phyloP scores from a whole-genome alignment of 345 rosid genomes.

The Draba incana region DNA sequence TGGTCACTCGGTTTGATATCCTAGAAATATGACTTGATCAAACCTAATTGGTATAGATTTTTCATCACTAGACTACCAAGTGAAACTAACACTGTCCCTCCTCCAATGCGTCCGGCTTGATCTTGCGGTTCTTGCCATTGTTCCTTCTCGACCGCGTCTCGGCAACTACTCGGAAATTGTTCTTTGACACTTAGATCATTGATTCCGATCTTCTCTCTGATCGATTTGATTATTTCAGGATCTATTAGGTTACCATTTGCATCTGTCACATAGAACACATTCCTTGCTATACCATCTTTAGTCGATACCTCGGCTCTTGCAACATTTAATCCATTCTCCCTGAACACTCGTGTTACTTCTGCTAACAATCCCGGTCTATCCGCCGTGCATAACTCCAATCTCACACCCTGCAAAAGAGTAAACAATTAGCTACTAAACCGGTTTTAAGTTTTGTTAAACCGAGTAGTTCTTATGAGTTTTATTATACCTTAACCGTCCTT shows the following conservation, averaged over 20 bases:
- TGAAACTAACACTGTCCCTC: constrained; percentile 77
- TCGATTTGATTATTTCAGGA: constrained; percentile 62
- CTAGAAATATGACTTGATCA: constrained; percentile 78
- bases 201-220: constrained; percentile 69
- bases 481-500: constrained; percentile 73
- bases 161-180: constrained; percentile 48
- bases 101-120: constrained; percentile 23
- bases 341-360: constrained; percentile 74
- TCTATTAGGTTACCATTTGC: constrained; percentile 68
- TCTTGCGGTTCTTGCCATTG: constrained; percentile 44
- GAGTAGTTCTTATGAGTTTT: background rate
- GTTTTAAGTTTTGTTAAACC: background rate
- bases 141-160: constrained; percentile 53
- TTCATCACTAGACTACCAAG: constrained; percentile 81
- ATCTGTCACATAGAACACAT: constrained; percentile 81
- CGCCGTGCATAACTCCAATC: constrained; percentile 63
- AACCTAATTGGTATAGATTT: constrained; percentile 90
- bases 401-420: constrained; percentile 59
- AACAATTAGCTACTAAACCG: background rate
- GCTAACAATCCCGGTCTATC: constrained; percentile 79
- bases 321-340: constrained; percentile 87
- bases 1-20: constrained; percentile 1
- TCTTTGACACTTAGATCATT: constrained; percentile 68
- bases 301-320: constrained; percentile 93
- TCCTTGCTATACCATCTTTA: constrained; percentile 50